phyloP scores from a whole-genome alignment of 2,329 filamentous ascomycete species.

The Lasiodiplodia theobromae region DNA sequence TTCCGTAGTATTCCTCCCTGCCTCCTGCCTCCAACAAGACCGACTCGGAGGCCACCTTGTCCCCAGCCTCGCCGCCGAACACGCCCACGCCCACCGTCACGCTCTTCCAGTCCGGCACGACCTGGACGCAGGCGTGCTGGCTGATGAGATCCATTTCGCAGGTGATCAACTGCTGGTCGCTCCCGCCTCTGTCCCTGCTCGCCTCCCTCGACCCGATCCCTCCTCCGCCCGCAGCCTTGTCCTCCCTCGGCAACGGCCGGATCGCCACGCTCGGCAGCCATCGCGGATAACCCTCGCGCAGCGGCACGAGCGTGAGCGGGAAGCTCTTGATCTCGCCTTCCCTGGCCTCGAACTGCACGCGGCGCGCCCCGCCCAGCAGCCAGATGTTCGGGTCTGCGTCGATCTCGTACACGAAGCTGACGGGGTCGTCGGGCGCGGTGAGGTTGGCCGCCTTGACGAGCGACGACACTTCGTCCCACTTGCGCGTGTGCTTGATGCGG shows the following conservation, averaged over 20 bases:
- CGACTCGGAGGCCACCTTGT: constrained; percentile 14
- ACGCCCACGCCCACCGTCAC: constrained; percentile 58
- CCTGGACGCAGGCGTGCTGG: constrained; percentile 76
- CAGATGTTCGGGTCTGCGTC: constrained; percentile 76
- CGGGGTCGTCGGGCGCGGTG: constrained; percentile 50
- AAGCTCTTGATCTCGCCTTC: constrained; percentile 61
- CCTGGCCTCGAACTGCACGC: constrained; percentile 73
- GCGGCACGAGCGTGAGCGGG: constrained; percentile 78
- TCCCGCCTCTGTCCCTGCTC: constrained; percentile 30
- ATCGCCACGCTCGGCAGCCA: constrained; percentile 61
- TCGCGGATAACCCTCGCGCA: constrained; percentile 68
- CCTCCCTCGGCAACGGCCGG: not conserved
- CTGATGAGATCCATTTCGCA: constrained; percentile 85
- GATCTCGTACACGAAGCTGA: constrained; percentile 86
- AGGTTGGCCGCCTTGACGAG: constrained; percentile 40
- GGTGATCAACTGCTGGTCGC: constrained; percentile 46
- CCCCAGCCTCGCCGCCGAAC: constrained; percentile 2
- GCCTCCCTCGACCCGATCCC: constrained; percentile 33
- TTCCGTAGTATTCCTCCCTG: constrained; percentile 12
- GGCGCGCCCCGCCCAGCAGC: constrained; percentile 83
- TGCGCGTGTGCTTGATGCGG: constrained; percentile 62
- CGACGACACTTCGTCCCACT: constrained; percentile 53
- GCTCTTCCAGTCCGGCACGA: constrained; percentile 73
- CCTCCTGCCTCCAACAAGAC: constrained; percentile 19
- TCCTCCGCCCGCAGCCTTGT: not conserved